Conservation (phyloP, 768 basidiomycete genomes). For the Phallus indusiatus region DNA sequence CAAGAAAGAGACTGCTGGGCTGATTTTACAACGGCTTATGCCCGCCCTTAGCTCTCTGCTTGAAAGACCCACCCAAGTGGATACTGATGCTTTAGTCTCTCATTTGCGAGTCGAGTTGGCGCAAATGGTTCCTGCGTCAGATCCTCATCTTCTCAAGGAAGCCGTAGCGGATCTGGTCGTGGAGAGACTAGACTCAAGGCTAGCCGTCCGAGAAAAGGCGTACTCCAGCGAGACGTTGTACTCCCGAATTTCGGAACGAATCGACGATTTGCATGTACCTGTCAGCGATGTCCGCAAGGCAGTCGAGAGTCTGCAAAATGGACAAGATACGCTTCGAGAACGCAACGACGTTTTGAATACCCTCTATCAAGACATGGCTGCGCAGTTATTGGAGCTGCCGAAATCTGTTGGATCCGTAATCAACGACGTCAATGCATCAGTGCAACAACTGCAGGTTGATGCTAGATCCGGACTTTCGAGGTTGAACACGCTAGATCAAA, state of each 20-base stretch:
- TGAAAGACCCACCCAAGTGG: constrained; percentile 27
- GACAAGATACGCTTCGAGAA: constrained; percentile 30
- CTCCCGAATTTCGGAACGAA: constrained; percentile 5
- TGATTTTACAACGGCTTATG: constrained; percentile 65
- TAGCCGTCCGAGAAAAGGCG: constrained; percentile 55
- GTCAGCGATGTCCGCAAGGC: constrained; percentile 8
- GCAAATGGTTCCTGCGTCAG: constrained; percentile 62
- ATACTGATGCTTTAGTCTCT: constrained; percentile 46
- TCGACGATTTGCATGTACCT: constrained; percentile 9
- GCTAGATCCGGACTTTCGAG: not conserved
- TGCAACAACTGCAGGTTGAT: not conserved
- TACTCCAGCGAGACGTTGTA: constrained; percentile 4
- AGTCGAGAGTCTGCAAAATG: constrained; percentile 1
- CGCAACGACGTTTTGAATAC: constrained; percentile 31
- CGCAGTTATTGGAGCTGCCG: constrained; percentile 29
- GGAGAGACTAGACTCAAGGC: constrained; percentile 71
- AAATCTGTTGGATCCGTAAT: constrained; percentile 33
- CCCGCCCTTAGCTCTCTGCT: constrained; percentile 48
- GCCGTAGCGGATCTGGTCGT: constrained; percentile 84
- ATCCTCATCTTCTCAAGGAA: constrained; percentile 82
- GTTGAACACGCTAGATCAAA: not conserved
- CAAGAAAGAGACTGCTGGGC: constrained; percentile 75
- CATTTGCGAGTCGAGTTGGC: constrained; percentile 63
- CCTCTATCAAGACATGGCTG: constrained; percentile 30
- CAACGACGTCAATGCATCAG: constrained; percentile 28